Evolutionary conservation across 179 eudicot genomes (phyloP).

Genomic region (Heliamphora pulchella): DNA sequence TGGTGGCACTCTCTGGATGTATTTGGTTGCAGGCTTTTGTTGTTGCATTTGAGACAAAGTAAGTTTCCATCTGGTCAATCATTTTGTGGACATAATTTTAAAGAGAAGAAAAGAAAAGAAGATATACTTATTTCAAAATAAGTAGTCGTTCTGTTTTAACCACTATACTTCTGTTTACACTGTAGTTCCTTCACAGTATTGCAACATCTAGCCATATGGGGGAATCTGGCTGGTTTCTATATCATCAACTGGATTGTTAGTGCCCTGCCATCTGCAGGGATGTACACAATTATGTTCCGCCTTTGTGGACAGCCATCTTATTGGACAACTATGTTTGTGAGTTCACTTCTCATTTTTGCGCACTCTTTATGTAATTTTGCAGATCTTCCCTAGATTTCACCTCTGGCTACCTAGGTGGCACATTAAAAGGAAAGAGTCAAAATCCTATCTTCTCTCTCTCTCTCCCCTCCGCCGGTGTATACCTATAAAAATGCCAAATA

Average conservation of each 20-base stretch:
- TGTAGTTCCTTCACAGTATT: slow-evolving; percentile 80
- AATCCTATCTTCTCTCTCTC: too few species aligned
- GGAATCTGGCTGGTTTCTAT: slow-evolving; percentile 75
- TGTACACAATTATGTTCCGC: slow-evolving; percentile 97
- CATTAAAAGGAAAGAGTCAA: too few species aligned
- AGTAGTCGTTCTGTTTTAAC: slow-evolving; percentile 7
- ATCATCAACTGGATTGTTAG: slow-evolving; percentile 80
- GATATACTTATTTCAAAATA: not conserved
- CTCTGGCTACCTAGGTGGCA: not conserved
- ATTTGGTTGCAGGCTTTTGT: slow-evolving; percentile 99
- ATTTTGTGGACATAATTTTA: not conserved
- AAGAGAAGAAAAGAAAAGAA: not conserved
- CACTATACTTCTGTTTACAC: slow-evolving; percentile 19
- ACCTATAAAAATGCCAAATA: too few species aligned
- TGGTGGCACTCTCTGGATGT: slow-evolving; percentile 99
- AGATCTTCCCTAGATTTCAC: not conserved
- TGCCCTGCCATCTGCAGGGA: slow-evolving; percentile 70
- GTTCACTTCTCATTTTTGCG: slow-evolving; percentile 23
- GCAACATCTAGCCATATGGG: slow-evolving; percentile 98
- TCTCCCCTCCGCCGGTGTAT: too few species aligned
- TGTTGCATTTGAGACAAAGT: slow-evolving; percentile 88
- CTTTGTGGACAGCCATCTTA: slow-evolving; percentile 81
- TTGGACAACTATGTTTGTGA: slow-evolving; percentile 89
- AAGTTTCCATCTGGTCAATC: slow-evolving; percentile 24
- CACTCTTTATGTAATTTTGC: not conserved